These are phyloP conservation scores for Yamadazyma sp. DNA, from an alignment of 1,139 yeast genomes.

Conservation along the genomic window DNA sequence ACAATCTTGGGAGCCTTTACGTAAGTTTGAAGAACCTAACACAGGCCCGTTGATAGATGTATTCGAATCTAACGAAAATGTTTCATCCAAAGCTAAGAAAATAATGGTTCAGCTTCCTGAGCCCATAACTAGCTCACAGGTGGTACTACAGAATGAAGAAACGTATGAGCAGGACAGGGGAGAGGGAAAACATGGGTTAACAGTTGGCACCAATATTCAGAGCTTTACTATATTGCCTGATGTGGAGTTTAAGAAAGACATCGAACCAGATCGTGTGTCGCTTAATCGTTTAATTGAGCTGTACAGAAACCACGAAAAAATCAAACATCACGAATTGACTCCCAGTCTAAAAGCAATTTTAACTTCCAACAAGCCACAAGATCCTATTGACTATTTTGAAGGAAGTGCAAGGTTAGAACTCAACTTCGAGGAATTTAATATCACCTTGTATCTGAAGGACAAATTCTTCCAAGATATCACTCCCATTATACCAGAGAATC, in stretches of 20 bases:
- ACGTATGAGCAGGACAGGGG: background rate
- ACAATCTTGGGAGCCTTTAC: background rate
- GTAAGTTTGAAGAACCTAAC: background rate
- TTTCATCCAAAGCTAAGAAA: constrained; percentile 4
- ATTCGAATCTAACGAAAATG: constrained; percentile 3
- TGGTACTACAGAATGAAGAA: constrained; percentile 5
- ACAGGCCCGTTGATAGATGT: constrained; percentile 4
- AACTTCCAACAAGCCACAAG: constrained; percentile 4
- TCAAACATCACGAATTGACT: background rate
- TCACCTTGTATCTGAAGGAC: constrained; percentile 7
- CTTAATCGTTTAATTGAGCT: background rate
- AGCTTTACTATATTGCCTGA: constrained; percentile 1
- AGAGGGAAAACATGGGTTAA: background rate
- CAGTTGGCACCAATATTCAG: background rate
- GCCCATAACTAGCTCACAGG: constrained; percentile 10
- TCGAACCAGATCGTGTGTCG: background rate
- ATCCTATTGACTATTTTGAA: constrained; percentile 11
- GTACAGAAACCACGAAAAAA: background rate
- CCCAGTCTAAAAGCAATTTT: constrained; percentile 4
- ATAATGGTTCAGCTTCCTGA: constrained; percentile 4
- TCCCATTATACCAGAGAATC: constrained; percentile 1
- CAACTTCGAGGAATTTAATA: constrained; percentile 4
- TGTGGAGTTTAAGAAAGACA: background rate
- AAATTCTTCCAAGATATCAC: constrained; percentile 8
- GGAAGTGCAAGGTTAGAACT: constrained; percentile 1